A percentile compares a stretch with the other conserved stretches of the same genome.
Conservation (phyloP, 768 basidiomycete species). For the Sutorius australiensis region DNA sequence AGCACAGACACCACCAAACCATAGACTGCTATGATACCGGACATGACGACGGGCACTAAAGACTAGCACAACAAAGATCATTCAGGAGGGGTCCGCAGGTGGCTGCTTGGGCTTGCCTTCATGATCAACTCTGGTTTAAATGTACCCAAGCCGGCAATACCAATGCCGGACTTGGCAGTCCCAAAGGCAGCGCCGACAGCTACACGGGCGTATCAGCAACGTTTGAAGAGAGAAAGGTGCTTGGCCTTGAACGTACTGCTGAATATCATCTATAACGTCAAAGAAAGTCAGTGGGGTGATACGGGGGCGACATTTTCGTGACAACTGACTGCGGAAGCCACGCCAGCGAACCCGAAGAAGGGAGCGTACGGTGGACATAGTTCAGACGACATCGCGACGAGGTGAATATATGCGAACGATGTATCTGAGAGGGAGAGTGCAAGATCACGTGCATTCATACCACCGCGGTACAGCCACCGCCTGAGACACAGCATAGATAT, state of each 20-base stretch:
- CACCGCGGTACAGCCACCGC: background rate
- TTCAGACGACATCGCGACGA: slow-evolving; percentile 42
- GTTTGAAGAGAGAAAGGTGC: background rate
- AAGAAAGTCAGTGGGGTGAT: slow-evolving; percentile 6
- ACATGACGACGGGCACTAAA: slow-evolving; percentile 96
- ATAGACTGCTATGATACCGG: slow-evolving; percentile 97
- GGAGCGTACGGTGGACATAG: slow-evolving; percentile 91
- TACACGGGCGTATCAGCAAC: slow-evolving; percentile 28
- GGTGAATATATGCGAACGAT: background rate
- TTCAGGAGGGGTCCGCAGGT: background rate
- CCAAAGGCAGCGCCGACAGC: slow-evolving; percentile 95
- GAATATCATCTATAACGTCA: slow-evolving; percentile 77
- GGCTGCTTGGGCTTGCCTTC: slow-evolving; percentile 57
- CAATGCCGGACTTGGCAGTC: slow-evolving; percentile 95
- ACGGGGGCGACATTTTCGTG: background rate
- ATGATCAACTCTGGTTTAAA: slow-evolving; percentile 97
- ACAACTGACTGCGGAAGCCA: slow-evolving; percentile 78
- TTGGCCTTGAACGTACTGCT: slow-evolving; percentile 66
- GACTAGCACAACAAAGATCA: slow-evolving; percentile 48
- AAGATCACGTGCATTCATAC: slow-evolving; percentile 10
- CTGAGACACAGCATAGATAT: background rate
- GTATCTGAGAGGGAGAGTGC: background rate
- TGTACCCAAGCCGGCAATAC: slow-evolving; percentile 89
- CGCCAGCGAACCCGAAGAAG: slow-evolving; percentile 97
- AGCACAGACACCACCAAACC: slow-evolving; percentile 94